A percentile compares a stretch with the other conserved stretches of the same genome.
These are phyloP conservation scores for Suillus bovinus DNA, from an alignment of 768 basidiomycete genomes.

Conservation along the genomic window DNA sequence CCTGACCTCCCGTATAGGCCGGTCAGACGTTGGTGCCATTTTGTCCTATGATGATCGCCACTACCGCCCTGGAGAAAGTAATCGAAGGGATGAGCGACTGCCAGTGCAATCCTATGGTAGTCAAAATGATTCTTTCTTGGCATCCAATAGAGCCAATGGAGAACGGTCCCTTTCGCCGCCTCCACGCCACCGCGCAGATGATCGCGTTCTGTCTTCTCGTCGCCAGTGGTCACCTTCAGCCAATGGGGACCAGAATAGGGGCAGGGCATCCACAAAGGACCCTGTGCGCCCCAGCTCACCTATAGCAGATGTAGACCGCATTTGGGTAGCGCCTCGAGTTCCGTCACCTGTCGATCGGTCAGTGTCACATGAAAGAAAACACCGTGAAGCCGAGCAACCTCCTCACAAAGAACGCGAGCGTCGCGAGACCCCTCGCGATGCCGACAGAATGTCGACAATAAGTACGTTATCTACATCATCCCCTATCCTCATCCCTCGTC, in stretches of 20 bases:
- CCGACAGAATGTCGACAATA: slow-evolving; percentile 37
- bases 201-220: slow-evolving; percentile 22
- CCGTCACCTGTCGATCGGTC: slow-evolving; percentile 12
- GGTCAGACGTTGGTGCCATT: slow-evolving; percentile 24
- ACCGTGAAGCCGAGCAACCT: slow-evolving; percentile 24
- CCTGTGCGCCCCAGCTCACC: slow-evolving; percentile 7
- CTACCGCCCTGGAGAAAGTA: slow-evolving; percentile 52
- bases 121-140: slow-evolving; percentile 25
- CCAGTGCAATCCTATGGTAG: slow-evolving; percentile 20
- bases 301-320: slow-evolving; percentile 26
- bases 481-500: slow-evolving; percentile 35
- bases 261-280: slow-evolving; percentile 2
- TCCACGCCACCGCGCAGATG: slow-evolving; percentile 25
- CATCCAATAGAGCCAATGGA: slow-evolving; percentile 21
- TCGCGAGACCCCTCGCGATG: slow-evolving; percentile 28
- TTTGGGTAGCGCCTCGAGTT: slow-evolving; percentile 20
- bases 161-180: slow-evolving; percentile 24
- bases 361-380: slow-evolving; percentile 26
- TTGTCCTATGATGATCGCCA: slow-evolving; percentile 64
- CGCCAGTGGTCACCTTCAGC: slow-evolving; percentile 23
- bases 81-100: slow-evolving; percentile 30
- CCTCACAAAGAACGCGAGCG: slow-evolving; percentile 18
- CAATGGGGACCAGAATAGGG: slow-evolving; percentile 24
- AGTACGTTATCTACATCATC: slow-evolving; percentile 51
- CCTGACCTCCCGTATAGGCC: slow-evolving; percentile 29